Evolutionary conservation across 2,329 filamentous ascomycete species (phyloP).

Genomic region (Aspergillus sp.): DNA sequence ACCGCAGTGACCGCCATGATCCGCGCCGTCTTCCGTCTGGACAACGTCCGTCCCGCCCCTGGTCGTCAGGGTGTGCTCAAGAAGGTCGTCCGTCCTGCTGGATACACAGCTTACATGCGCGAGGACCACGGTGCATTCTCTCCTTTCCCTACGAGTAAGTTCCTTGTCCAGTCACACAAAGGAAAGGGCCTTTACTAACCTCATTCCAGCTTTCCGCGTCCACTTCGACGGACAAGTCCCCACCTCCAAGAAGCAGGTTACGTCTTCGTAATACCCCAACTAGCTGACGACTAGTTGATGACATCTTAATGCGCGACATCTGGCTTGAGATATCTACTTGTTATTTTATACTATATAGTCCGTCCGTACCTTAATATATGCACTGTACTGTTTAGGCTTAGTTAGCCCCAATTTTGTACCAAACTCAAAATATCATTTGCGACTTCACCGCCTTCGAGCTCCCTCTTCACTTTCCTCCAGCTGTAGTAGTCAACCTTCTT

Average conservation of each 20-base stretch:
- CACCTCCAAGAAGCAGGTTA: conserved; percentile 18
- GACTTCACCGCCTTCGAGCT: not conserved
- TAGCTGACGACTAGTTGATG: not conserved
- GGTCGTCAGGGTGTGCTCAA: conserved; percentile 68
- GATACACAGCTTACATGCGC: conserved; percentile 62
- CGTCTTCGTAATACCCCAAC: not conserved
- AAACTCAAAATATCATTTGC: not conserved
- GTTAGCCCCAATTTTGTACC: not conserved
- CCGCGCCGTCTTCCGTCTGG: conserved; percentile 61
- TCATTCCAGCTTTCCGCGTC: conserved; percentile 42
- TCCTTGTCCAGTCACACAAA: not conserved
- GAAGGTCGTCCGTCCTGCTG: conserved; percentile 58
- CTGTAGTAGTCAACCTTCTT: not conserved
- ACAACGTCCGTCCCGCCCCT: conserved; percentile 60
- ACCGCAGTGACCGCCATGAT: conserved; percentile 68
- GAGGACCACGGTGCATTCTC: conserved; percentile 63
- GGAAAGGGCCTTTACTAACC: conserved; percentile 13
- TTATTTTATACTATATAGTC: not conserved
- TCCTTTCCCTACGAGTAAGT: conserved; percentile 50
- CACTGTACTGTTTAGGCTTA: not conserved
- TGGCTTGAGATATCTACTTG: conserved; percentile 7
- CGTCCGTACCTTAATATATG: not conserved
- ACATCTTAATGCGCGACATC: conserved; percentile 1
- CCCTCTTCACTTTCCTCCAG: not conserved
- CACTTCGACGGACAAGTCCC: conserved; percentile 44